Evolutionary conservation across 768 basidiomycete genomes (phyloP).

Genomic region (Suillus variegatus): DNA sequence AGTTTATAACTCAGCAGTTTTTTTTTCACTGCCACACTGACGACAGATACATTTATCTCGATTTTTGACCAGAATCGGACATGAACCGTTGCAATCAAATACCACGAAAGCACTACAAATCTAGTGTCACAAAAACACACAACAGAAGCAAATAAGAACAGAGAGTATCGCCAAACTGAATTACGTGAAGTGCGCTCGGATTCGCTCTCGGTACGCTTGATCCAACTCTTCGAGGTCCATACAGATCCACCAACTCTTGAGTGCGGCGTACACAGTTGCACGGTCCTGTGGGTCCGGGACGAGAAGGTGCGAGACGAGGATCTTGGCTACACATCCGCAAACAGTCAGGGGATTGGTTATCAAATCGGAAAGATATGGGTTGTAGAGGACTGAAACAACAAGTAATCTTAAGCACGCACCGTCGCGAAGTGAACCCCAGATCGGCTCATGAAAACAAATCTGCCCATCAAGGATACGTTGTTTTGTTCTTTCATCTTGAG

Average conservation of each 20-base stretch:
- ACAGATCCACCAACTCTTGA: constrained; percentile 67
- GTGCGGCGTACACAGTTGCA: constrained; percentile 62
- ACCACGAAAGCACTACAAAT: constrained; percentile 11
- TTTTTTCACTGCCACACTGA: background rate
- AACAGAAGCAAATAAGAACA: background rate
- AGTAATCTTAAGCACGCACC: constrained; percentile 43
- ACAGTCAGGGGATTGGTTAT: background rate
- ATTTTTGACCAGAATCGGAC: background rate
- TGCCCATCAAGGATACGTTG: constrained; percentile 65
- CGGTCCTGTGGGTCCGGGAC: constrained; percentile 57
- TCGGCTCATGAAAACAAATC: constrained; percentile 52
- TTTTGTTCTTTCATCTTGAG: constrained; percentile 65
- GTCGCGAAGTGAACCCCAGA: constrained; percentile 59
- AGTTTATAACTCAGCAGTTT: background rate
- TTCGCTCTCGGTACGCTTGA: constrained; percentile 58
- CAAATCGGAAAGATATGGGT: background rate
- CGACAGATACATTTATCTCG: background rate
- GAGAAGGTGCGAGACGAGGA: constrained; percentile 62
- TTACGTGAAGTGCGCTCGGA: constrained; percentile 26
- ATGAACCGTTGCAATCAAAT: background rate
- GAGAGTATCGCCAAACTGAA: background rate
- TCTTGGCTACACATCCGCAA: constrained; percentile 46
- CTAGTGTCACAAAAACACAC: constrained; percentile 2
- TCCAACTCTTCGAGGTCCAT: constrained; percentile 63
- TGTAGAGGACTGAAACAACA: background rate